phyloP scores from a whole-genome alignment of 345 rosid genomes.

The Cochlearia excelsa region DNA sequence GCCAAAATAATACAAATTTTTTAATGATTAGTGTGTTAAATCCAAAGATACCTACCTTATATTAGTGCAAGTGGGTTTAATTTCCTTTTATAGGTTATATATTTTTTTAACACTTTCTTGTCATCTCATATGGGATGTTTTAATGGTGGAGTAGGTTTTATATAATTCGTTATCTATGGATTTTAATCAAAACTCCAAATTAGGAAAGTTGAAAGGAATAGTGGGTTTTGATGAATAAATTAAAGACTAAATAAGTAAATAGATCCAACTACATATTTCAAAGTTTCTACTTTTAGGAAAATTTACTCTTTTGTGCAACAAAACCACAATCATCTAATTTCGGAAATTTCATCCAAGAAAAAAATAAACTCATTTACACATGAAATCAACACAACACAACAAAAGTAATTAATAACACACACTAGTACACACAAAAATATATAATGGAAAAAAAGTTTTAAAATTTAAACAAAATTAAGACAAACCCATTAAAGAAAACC shows the following conservation, averaged over 20 bases:
- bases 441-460: slow-evolving; percentile 8
- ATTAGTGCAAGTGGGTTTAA: slow-evolving; percentile 14
- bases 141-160: slow-evolving; percentile 31
- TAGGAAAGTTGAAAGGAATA: slow-evolving; percentile 46
- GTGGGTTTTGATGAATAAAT: slow-evolving; percentile 16
- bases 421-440: neutral
- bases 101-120: slow-evolving; percentile 24
- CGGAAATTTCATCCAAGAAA: neutral
- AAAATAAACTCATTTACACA: slow-evolving; percentile 11
- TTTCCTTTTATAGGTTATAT: slow-evolving; percentile 25
- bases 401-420: neutral
- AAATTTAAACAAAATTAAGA: slow-evolving; percentile 23
- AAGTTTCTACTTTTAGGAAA: slow-evolving; percentile 51
- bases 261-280: slow-evolving; percentile 25
- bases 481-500: neutral
- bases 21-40: slow-evolving; percentile 12
- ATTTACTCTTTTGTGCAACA: slow-evolving; percentile 26
- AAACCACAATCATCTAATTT: slow-evolving; percentile 2
- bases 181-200: slow-evolving; percentile 43
- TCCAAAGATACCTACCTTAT: slow-evolving; percentile 16
- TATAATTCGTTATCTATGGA: slow-evolving; percentile 23
- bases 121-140: slow-evolving; percentile 19
- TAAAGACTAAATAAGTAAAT: slow-evolving; percentile 14
- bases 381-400: slow-evolving; percentile 29
- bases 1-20: slow-evolving; percentile 28